These are phyloP conservation scores for Pascua guehoae DNA, from an alignment of 1,284 basidiomycete species.

Conservation along the genomic window DNA sequence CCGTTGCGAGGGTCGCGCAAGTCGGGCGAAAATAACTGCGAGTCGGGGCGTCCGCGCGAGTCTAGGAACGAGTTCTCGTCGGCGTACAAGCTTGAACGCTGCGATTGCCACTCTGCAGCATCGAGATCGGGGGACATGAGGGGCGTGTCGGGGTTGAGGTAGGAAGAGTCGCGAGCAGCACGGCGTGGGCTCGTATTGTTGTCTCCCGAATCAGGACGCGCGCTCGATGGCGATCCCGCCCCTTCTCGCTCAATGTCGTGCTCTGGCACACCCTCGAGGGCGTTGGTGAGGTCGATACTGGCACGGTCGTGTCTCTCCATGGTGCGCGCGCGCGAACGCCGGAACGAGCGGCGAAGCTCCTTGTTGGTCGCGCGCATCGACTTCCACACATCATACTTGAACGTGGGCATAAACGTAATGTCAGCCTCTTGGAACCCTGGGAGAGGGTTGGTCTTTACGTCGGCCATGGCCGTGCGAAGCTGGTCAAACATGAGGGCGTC, in stretches of 20 bases:
- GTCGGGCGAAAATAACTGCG: no score
- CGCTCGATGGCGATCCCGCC: no score
- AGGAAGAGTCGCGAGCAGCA: no score
- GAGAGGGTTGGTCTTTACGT: conserved; percentile 35
- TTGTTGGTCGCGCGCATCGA: conserved; percentile 48
- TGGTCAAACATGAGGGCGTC: conserved; percentile 57
- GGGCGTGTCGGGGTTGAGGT: no score
- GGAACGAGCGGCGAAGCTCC: conserved; percentile 29
- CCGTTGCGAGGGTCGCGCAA: neutral
- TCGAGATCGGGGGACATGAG: no score
- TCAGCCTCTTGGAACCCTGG: conserved; percentile 53
- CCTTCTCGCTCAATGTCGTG: neutral
- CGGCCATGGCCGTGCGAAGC: conserved; percentile 51
- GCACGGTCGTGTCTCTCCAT: conserved; percentile 13
- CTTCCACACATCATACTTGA: conserved; percentile 54
- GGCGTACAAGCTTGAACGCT: no score
- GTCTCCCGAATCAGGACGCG: no score
- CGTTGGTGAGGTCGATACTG: conserved; percentile 1
- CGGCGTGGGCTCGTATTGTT: no score
- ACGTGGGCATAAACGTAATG: conserved; percentile 54
- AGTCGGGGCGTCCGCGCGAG: no score
- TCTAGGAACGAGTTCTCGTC: no score
- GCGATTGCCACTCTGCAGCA: no score
- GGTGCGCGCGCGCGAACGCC: conserved; percentile 20
- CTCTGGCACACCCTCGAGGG: conserved; percentile 14